phyloP scores from a whole-genome alignment of 2,329 filamentous ascomycete genomes.

The Cyphellophora attinorum region DNA sequence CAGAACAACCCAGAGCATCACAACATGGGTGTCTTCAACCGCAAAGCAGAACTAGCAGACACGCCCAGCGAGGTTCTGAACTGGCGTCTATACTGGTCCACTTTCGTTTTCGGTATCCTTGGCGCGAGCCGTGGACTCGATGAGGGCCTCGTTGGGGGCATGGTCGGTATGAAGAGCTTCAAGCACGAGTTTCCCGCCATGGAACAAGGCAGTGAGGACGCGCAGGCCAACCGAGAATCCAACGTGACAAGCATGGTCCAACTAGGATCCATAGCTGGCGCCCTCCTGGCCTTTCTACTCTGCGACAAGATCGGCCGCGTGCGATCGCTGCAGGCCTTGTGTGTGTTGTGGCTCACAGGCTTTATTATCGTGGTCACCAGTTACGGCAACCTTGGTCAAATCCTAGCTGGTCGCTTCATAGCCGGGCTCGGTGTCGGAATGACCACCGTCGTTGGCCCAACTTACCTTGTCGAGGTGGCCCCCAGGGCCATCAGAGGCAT shows the following conservation, averaged over 20 bases:
- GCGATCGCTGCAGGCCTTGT: slow-evolving; percentile 31
- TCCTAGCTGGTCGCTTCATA: slow-evolving; percentile 34
- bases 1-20: no score
- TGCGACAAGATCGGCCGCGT: slow-evolving; percentile 39
- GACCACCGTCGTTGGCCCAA: slow-evolving; percentile 41
- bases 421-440: slow-evolving; percentile 33
- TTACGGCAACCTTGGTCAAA: slow-evolving; percentile 26
- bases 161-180: slow-evolving; percentile 59
- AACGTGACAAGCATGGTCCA: slow-evolving; percentile 79
- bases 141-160: slow-evolving; percentile 67
- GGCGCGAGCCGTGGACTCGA: slow-evolving; percentile 72
- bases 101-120: slow-evolving; percentile 64
- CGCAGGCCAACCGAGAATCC: slow-evolving; percentile 58
- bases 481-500: slow-evolving; percentile 61
- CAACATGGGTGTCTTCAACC: slow-evolving; percentile 2
- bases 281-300: slow-evolving; percentile 45
- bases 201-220: slow-evolving; percentile 39
- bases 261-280: slow-evolving; percentile 64
- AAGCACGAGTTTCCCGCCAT: slow-evolving; percentile 51
- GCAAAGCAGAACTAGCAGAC: slow-evolving; percentile 39
- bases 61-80: slow-evolving; percentile 65
- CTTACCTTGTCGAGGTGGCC: slow-evolving; percentile 64
- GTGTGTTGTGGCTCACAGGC: slow-evolving; percentile 32
- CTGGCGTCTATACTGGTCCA: slow-evolving; percentile 69
- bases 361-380: slow-evolving; percentile 35